Evolutionary conservation across 371 early-diverging fungal species (phyloP).

Genomic region (Mortierella sp.): DNA sequence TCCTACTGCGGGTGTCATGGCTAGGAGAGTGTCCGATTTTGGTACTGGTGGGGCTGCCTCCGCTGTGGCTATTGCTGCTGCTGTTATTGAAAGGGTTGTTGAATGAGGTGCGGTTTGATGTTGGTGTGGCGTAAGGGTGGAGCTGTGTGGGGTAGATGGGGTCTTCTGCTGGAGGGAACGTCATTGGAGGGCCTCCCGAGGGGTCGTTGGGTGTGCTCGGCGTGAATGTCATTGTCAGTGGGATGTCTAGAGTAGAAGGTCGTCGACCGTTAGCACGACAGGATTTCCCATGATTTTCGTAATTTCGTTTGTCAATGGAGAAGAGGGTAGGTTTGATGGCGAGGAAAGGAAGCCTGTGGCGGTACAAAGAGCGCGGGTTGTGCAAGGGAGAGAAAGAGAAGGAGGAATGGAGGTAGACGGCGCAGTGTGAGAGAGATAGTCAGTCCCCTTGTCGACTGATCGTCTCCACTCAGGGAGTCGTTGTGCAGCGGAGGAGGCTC

Average conservation of each 20-base stretch:
- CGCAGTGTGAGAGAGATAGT: neutral
- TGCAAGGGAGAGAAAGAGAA: neutral
- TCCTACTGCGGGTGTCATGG: neutral
- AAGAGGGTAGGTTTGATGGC: neutral
- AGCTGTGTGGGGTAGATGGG: constrained; percentile 34
- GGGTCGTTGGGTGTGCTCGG: constrained; percentile 55
- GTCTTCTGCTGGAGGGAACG: constrained; percentile 42
- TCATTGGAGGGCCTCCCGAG: constrained; percentile 26
- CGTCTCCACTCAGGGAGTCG: neutral
- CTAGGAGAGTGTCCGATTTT: neutral
- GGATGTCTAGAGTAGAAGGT: constrained; percentile 41
- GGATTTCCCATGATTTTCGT: constrained; percentile 14
- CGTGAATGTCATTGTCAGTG: constrained; percentile 50
- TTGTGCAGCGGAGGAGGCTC: too few species aligned
- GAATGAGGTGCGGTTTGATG: constrained; percentile 5
- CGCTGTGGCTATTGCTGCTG: neutral
- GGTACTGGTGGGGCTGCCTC: neutral
- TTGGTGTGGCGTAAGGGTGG: constrained; percentile 35
- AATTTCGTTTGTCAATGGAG: neutral
- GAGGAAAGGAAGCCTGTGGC: neutral
- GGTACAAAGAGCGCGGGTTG: neutral
- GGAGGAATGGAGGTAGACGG: neutral
- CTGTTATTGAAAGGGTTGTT: constrained; percentile 11
- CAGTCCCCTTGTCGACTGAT: neutral
- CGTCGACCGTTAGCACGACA: constrained; percentile 23